These are phyloP conservation scores for Collybiopsis luxurians DNA, from an alignment of 768 basidiomycete genomes.

Conservation along the genomic window DNA sequence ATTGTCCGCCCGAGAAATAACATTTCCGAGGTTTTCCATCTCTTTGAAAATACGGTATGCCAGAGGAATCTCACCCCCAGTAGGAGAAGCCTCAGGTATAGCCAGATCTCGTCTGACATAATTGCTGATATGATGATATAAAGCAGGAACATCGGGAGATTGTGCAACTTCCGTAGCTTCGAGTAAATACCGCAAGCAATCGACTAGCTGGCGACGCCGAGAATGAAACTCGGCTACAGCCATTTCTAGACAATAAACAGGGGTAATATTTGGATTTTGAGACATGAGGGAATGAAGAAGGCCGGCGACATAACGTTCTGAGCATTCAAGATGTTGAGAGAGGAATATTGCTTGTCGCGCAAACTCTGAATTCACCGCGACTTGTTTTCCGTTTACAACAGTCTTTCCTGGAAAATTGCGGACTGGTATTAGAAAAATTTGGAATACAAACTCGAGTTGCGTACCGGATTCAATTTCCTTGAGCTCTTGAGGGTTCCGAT, in stretches of 20 bases:
- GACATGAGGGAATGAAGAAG: slow-evolving; percentile 64
- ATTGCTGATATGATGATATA: slow-evolving; percentile 48
- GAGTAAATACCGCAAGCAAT: slow-evolving; percentile 67
- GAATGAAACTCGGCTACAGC: slow-evolving; percentile 68
- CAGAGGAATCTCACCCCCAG: slow-evolving; percentile 41
- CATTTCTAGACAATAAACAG: slow-evolving; percentile 58
- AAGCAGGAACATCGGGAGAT: slow-evolving; percentile 38
- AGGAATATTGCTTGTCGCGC: slow-evolving; percentile 75
- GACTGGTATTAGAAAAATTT: neutral
- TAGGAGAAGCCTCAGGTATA: slow-evolving; percentile 31
- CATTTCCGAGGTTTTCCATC: slow-evolving; percentile 56
- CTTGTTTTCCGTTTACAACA: slow-evolving; percentile 57
- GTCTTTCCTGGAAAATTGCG: slow-evolving; percentile 53
- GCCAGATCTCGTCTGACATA: slow-evolving; percentile 56
- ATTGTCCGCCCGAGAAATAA: slow-evolving; percentile 50
- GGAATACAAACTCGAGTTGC: slow-evolving; percentile 15
- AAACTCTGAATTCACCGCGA: slow-evolving; percentile 78
- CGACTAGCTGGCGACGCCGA: slow-evolving; percentile 66
- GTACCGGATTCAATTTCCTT: slow-evolving; percentile 67
- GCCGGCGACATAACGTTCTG: slow-evolving; percentile 75
- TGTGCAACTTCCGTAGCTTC: slow-evolving; percentile 56
- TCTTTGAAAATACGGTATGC: slow-evolving; percentile 58
- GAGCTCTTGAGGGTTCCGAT: slow-evolving; percentile 60
- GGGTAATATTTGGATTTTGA: slow-evolving; percentile 60
- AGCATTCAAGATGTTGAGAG: slow-evolving; percentile 76